Evolutionary conservation across 1,284 basidiomycete species (phyloP).

Genomic region (Hemileccinum hortonii): DNA sequence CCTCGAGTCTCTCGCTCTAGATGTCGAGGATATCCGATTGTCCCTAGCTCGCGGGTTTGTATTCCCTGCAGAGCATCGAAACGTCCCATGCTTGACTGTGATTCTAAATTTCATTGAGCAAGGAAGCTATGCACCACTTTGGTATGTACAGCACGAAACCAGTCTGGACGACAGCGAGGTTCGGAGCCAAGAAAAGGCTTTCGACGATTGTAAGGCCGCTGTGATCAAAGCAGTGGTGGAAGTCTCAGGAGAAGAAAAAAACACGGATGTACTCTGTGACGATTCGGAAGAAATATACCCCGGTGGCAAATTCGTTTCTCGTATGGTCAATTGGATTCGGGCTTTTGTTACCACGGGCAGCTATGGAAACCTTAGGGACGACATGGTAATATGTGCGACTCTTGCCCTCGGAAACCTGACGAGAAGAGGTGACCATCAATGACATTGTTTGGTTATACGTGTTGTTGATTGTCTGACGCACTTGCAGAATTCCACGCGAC

Average conservation of each 20-base stretch:
- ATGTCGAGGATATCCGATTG: slow-evolving; percentile 69
- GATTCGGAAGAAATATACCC: slow-evolving; percentile 53
- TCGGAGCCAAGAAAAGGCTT: slow-evolving; percentile 63
- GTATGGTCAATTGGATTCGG: slow-evolving; percentile 78
- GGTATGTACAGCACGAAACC: slow-evolving; percentile 44
- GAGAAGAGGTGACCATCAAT: slow-evolving; percentile 58
- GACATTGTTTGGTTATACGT: not conserved
- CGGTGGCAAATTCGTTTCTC: slow-evolving; percentile 70
- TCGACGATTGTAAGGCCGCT: slow-evolving; percentile 81
- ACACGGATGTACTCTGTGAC: slow-evolving; percentile 73
- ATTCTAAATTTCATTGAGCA: slow-evolving; percentile 74
- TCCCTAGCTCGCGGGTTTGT: slow-evolving; percentile 67
- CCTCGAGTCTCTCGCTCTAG: slow-evolving; percentile 73
- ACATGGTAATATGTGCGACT: slow-evolving; percentile 79
- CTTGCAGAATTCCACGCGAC: slow-evolving; percentile 62
- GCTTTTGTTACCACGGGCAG: slow-evolving; percentile 40
- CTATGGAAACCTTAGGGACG: slow-evolving; percentile 52
- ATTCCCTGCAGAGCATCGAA: slow-evolving; percentile 55
- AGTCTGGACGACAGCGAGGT: slow-evolving; percentile 44
- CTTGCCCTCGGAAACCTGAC: slow-evolving; percentile 82
- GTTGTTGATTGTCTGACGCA: slow-evolving; percentile 1
- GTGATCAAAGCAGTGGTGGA: slow-evolving; percentile 84
- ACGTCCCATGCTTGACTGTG: slow-evolving; percentile 57
- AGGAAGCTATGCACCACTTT: slow-evolving; percentile 63
- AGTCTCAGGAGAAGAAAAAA: slow-evolving; percentile 78